Evolutionary conservation across 73 alveolate genomes (phyloP).

Genomic region (Paramecium sexaurelia): DNA sequence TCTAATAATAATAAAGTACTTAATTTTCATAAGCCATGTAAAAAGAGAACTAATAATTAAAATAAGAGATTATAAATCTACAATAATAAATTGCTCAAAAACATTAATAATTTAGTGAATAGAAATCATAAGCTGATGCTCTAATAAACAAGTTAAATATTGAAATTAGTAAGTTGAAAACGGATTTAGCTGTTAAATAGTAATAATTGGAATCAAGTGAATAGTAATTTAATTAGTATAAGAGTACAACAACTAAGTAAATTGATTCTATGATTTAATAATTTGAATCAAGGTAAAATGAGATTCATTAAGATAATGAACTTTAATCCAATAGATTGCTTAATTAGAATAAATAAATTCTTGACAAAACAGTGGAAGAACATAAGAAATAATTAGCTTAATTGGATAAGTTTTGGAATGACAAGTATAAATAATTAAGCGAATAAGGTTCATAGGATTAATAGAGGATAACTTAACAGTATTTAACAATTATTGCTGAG

Average conservation of each 20-base stretch:
- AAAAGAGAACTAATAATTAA: not conserved
- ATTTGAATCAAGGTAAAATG: not conserved
- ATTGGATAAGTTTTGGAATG: constrained; percentile 3
- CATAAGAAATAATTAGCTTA: not conserved
- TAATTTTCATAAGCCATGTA: constrained; percentile 1
- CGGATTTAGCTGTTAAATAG: not conserved
- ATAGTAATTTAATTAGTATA: not conserved
- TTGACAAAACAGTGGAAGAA: not conserved
- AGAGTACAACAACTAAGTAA: not conserved
- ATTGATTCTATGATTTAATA: not conserved
- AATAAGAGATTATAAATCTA: not conserved
- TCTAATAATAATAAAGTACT: not conserved
- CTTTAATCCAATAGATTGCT: not conserved
- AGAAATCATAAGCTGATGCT: not conserved
- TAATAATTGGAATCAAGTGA: constrained; percentile 9
- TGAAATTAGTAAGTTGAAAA: not conserved
- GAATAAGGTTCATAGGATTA: not conserved
- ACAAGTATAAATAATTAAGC: not conserved
- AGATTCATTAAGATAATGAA: not conserved
- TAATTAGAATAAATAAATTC: not conserved
- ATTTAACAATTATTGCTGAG: not conserved
- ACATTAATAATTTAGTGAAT: not conserved
- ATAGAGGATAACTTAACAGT: not conserved
- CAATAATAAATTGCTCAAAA: not conserved
- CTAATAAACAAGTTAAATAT: not conserved